A percentile compares a stretch with the other conserved stretches of the same genome.
These are phyloP conservation scores for Eucalyptus pauciflora DNA, from an alignment of 345 rosid genomes.

Conservation along the genomic window DNA sequence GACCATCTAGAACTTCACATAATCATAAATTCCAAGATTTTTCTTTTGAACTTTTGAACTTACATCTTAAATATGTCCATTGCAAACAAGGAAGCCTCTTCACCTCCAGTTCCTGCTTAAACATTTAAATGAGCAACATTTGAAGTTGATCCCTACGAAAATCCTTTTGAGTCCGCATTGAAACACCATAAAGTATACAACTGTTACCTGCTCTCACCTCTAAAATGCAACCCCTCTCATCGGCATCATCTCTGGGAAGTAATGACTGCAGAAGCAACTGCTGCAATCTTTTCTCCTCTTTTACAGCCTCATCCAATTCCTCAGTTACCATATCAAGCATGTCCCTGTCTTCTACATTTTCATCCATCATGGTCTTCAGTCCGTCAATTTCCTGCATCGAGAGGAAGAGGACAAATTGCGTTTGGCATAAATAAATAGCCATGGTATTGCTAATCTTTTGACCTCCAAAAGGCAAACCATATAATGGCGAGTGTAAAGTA, in stretches of 20 bases:
- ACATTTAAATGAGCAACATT: slow-evolving; percentile 1
- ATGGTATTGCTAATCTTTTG: neutral
- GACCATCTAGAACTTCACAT: neutral
- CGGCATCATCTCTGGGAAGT: slow-evolving; percentile 99
- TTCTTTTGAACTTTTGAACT: slow-evolving; percentile 5
- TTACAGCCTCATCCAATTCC: slow-evolving; percentile 46
- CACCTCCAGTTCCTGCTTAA: slow-evolving; percentile 78
- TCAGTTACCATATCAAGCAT: slow-evolving; percentile 69
- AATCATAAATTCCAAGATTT: neutral
- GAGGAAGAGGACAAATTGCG: neutral
- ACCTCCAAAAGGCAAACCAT: neutral
- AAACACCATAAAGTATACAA: neutral
- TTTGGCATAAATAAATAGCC: neutral
- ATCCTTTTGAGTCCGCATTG: neutral
- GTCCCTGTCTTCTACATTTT: slow-evolving; percentile 58
- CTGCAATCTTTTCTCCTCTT: slow-evolving; percentile 69
- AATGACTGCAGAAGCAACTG: slow-evolving; percentile 60
- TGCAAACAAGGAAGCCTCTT: slow-evolving; percentile 96
- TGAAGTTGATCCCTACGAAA: neutral
- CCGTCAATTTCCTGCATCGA: slow-evolving; percentile 59
- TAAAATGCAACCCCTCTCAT: slow-evolving; percentile 86
- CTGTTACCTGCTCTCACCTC: slow-evolving; percentile 97
- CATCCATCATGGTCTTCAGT: slow-evolving; percentile 55
- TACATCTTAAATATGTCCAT: slow-evolving; percentile 89
- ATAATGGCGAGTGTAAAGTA: neutral